Evolutionary conservation across 2,329 filamentous ascomycete genomes (phyloP), one percentile per base, ranked within the genome.

Genomic region (Pseudogymnoascus sp.): DNA sequence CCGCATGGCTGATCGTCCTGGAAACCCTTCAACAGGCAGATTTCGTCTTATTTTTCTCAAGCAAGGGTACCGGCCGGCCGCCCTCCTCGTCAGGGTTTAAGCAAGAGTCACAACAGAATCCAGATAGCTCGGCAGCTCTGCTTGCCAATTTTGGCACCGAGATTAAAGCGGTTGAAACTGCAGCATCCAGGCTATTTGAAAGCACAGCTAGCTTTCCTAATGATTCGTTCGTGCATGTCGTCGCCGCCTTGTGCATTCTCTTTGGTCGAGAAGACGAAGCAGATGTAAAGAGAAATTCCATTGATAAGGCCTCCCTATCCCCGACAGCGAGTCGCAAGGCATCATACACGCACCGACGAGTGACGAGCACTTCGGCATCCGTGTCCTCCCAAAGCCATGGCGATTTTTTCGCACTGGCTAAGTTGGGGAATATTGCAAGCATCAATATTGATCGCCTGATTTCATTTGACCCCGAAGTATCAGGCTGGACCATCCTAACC

Each of bases 11-110:
- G 1, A 98, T 99, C 65, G 81, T 99, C 14, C 82, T 99, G 1
- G 93, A 96, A 71, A 96, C 93, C 0, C 78, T 99, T 6, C 92
- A 97, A 71, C 91, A 97, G 74, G 93, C 93, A 2, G 95, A 98
- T 70, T 86, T 96, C 67, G 87, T 98, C 3, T 82, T 97, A 25
- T 90, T 88, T 60, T 73, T 74, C 13, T 75, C 73, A 63, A 82
- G 85, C 10, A 85, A 82, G 13, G 73, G 79, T 4, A 78, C 82
- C 0, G 83, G 81, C 0, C 79, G 80, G 63, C 81, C 82, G 1
- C 78, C 81, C 5, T 77, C 82, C 79, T 5, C 77, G 75, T 11
- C 79, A 79, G 65, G 77, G 74, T 0, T 71, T 77, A 25, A 84
- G 83, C 67, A 74, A 77, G 48, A 79, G 74, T 54, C 78, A 77